Base-by-base conservation (phyloP, 805 yeast species). In the Kluyveromyces nonfermentans region DNA sequence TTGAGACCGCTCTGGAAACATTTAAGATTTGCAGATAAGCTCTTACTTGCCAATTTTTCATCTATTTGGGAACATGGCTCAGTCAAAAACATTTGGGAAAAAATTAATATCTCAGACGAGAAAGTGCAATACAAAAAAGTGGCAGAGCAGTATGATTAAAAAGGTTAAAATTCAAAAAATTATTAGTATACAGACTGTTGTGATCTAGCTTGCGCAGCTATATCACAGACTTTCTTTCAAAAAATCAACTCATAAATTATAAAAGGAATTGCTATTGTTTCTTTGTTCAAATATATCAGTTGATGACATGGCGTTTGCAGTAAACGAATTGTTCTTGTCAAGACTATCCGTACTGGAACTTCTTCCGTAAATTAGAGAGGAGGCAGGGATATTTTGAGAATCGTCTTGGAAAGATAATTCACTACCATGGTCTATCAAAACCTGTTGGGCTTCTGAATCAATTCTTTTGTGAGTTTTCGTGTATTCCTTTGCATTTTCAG, bases 401-500 rank as follows among this genome's bases (percentile, higher is more conserved):
- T 38, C 41, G 15, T n/a, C 14, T 17, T 28, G 34, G n/a, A 38
- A 38, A 28, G 25, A 19, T 10, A 38, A 38, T 15, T 38, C 41
- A 18, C 41, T 38, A n/a, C 9, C 31, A 18, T 38, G 25, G 25
- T 50, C 51, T 41, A 62, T 60, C 22, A 62, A 40, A 2, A 63
- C 62, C 41, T 58, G 56, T 4, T 49, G 51, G 1, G 64, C 52
- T 15, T 52, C 64, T 5, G 66, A 60, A 39, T 42, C 53, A 40
- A 43, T 55, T 50, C 58, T 58, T 30, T 21, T 57, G 43, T 50
- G 60, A 9, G 46, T 40, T 3, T 59, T 59, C 3, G 62, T 59
- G 35, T 55, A 58, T 16, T 44, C 39, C 36, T 50, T 57, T 43
- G 38, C 50, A n/a, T 41, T 38, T 21, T 40, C 33, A 5, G 49